phyloP scores from a whole-genome alignment of 1,284 basidiomycete species.

The Naganishia liquefaciens region DNA sequence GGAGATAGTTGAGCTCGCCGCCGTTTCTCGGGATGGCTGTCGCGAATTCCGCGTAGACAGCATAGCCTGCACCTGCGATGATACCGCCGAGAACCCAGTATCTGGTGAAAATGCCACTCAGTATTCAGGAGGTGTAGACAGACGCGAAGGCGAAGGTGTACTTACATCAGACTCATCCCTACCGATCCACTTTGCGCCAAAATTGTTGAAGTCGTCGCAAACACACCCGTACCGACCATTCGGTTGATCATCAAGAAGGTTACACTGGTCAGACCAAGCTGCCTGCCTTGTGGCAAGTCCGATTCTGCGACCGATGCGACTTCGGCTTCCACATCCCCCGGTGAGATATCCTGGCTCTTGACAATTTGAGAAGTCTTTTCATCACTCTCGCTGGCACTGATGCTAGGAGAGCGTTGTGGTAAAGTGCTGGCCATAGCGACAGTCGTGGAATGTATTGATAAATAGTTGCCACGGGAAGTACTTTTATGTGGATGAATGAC shows the following conservation, averaged over 20 bases:
- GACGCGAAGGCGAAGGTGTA: background rate
- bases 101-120: background rate
- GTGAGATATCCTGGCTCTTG: constrained; percentile 12
- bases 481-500: too few relatives aligned
- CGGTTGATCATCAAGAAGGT: constrained; percentile 31
- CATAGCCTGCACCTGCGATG: constrained; percentile 27
- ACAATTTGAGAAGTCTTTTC: constrained; percentile 13
- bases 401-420: constrained; percentile 8
- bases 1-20: constrained; percentile 31
- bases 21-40: constrained; percentile 28
- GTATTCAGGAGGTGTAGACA: background rate
- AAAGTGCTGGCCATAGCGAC: constrained; percentile 2
- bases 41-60: constrained; percentile 29
- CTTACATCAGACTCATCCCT: constrained; percentile 27
- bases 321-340: constrained; percentile 22
- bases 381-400: constrained; percentile 15
- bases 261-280: constrained; percentile 18
- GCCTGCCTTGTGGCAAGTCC: constrained; percentile 16
- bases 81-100: constrained; percentile 31
- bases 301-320: constrained; percentile 9
- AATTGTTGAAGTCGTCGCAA: constrained; percentile 30
- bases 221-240: constrained; percentile 32
- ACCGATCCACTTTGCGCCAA: constrained; percentile 27
- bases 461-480: too few relatives aligned
- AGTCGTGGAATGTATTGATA: background rate